Conservation (phyloP, 257 asterid species). For the Penstemon davidsonii region DNA sequence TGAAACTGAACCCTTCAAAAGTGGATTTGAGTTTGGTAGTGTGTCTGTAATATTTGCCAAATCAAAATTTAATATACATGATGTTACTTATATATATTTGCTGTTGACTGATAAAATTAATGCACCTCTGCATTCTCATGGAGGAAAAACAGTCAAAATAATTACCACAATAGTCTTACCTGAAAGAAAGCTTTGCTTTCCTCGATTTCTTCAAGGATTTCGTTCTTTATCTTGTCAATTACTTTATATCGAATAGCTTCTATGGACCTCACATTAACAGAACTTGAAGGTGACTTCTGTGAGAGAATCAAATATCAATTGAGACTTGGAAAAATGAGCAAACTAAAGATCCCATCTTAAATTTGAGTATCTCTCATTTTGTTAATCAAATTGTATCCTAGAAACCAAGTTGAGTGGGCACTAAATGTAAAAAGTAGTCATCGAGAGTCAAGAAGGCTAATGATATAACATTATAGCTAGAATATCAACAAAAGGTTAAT, state of each 20-base stretch:
- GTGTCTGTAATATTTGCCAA: background rate
- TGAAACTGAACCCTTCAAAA: no score
- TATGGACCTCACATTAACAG: conserved; percentile 76
- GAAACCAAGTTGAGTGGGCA: conserved; percentile 19
- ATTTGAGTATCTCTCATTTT: conserved; percentile 2
- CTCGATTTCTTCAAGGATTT: conserved; percentile 93
- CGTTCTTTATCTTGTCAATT: conserved; percentile 61
- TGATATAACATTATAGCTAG: conserved; percentile 9
- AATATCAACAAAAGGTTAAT: conserved; percentile 8
- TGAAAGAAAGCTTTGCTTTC: conserved; percentile 96
- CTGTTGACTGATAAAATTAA: conserved; percentile 9
- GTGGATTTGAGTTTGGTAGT: no score
- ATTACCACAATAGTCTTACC: conserved; percentile 42
- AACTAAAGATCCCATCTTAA: conserved; percentile 3
- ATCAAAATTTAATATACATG: conserved; percentile 13
- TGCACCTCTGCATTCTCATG: conserved; percentile 13
- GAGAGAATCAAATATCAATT: conserved; percentile 20
- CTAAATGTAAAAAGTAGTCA: conserved; percentile 11
- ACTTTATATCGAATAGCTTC: conserved; percentile 79
- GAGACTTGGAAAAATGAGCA: conserved; percentile 14
- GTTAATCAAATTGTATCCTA: background rate
- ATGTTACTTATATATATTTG: background rate
- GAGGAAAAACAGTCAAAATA: background rate
- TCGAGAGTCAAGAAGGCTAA: conserved; percentile 21
- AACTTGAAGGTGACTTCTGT: conserved; percentile 72